A percentile compares a stretch with the other conserved stretches of the same genome.
Conservation (phyloP, 2,329 filamentous ascomycete species). For the Talaromyces sp. region DNA sequence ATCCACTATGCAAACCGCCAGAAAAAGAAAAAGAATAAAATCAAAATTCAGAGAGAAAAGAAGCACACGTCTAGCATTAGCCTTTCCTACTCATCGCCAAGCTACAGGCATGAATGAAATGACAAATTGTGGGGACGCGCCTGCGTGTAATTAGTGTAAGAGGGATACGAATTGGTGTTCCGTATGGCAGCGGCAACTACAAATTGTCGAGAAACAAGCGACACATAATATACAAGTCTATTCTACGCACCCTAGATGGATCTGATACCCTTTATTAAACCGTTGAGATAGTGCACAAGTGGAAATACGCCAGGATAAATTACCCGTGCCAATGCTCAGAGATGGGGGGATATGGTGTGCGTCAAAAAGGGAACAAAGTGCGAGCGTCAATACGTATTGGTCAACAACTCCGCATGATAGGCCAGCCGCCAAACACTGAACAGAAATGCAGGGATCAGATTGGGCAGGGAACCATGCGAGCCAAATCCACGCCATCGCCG, state of each 20-base stretch:
- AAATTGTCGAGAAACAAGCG: not conserved
- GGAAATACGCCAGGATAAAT: too few relatives aligned
- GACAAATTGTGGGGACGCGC: constrained; percentile 22
- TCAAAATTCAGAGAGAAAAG: not conserved
- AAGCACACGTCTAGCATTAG: constrained; percentile 10
- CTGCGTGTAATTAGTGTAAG: not conserved
- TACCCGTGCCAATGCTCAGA: not conserved
- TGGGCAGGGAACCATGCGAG: constrained; percentile 21
- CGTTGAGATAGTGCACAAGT: too few relatives aligned
- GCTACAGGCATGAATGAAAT: constrained; percentile 6
- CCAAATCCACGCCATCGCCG: constrained; percentile 5
- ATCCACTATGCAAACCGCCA: constrained; percentile 11
- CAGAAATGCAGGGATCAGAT: constrained; percentile 13
- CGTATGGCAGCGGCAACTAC: not conserved
- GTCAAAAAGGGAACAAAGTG: not conserved
- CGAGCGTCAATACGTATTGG: not conserved
- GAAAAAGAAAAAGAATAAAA: constrained; percentile 1
- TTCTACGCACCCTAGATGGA: not conserved
- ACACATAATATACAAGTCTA: not conserved
- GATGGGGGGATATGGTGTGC: not conserved
- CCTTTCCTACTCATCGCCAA: constrained; percentile 9
- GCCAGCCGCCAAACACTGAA: not conserved
- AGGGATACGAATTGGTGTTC: not conserved
- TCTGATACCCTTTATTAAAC: not conserved
- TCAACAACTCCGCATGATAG: not conserved